phyloP scores from a whole-genome alignment of 768 basidiomycete genomes.

The Termitomyces sp. region DNA sequence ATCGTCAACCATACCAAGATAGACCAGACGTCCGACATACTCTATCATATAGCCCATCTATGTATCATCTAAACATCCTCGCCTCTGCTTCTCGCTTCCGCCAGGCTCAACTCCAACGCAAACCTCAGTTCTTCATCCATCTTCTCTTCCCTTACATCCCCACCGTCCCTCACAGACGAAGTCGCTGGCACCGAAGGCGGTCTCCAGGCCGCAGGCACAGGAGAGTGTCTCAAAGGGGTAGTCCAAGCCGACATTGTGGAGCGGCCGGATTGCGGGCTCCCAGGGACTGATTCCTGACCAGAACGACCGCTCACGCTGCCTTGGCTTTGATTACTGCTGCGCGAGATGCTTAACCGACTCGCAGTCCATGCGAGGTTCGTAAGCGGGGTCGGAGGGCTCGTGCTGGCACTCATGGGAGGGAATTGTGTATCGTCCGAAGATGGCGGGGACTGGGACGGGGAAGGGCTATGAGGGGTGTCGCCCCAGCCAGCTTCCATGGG shows the following conservation, averaged over 20 bases:
- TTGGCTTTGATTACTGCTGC: constrained; percentile 4
- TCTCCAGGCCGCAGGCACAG: constrained; percentile 2
- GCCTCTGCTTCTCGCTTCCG: constrained; percentile 47
- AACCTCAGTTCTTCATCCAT: constrained; percentile 61
- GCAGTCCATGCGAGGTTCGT: not conserved
- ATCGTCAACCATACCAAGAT: too few relatives aligned
- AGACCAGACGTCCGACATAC: not conserved
- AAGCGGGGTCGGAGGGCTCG: constrained; percentile 16
- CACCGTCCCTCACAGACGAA: constrained; percentile 3
- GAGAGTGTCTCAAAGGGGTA: constrained; percentile 22
- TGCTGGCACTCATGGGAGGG: constrained; percentile 20
- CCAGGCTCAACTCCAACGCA: constrained; percentile 69
- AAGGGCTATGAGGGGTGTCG: constrained; percentile 20
- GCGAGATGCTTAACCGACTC: constrained; percentile 16
- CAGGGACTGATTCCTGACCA: not conserved
- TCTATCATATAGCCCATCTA: not conserved
- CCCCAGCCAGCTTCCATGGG: constrained; percentile 43
- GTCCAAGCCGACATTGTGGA: constrained; percentile 21
- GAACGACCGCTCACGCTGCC: not conserved
- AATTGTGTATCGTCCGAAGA: constrained; percentile 20
- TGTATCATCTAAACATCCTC: constrained; percentile 14
- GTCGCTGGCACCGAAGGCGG: not conserved
- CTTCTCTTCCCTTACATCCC: constrained; percentile 21
- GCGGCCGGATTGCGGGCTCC: constrained; percentile 11
- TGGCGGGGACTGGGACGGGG: constrained; percentile 19